Conservation (phyloP, 208 protist genomes). For the Angomonas deanei region DNA sequence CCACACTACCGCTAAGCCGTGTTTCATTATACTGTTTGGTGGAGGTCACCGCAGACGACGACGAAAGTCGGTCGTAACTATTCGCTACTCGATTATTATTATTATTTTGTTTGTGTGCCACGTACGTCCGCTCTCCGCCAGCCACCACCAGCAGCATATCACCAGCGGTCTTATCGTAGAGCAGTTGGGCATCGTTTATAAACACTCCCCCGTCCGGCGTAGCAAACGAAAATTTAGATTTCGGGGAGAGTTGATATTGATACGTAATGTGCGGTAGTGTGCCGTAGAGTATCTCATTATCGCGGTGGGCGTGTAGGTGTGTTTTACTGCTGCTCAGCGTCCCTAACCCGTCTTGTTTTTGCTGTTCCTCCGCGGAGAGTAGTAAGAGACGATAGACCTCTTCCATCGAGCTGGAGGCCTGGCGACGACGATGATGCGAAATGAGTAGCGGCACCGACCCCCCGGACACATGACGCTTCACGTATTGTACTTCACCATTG, state of each 20-base stretch:
- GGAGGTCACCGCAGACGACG: background rate
- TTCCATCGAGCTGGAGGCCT: background rate
- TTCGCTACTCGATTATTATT: background rate
- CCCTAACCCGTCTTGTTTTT: background rate
- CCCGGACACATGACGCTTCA: conserved; percentile 45
- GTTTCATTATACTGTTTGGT: background rate
- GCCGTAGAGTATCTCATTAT: no score
- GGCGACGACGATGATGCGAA: conserved; percentile 30
- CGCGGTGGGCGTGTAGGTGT: conserved; percentile 3
- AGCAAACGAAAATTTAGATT: background rate
- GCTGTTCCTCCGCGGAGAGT: background rate
- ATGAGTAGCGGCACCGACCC: conserved; percentile 43
- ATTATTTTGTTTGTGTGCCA: background rate
- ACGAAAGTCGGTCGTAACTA: background rate
- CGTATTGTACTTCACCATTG: conserved; percentile 48
- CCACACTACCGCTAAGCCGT: background rate
- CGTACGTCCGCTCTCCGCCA: conserved; percentile 9
- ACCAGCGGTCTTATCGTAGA: conserved; percentile 20
- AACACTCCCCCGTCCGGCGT: background rate
- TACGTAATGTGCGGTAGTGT: conserved; percentile 66
- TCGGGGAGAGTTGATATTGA: conserved; percentile 41
- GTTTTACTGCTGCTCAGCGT: background rate
- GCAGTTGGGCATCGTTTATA: conserved; percentile 35
- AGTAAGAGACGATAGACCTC: background rate
- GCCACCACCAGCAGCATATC: conserved; percentile 32